Evolutionary conservation across 371 early-diverging fungal genomes (phyloP), one percentile per base, ranked within the genome.

Genomic region (Syncephalastrum monosporum): DNA sequence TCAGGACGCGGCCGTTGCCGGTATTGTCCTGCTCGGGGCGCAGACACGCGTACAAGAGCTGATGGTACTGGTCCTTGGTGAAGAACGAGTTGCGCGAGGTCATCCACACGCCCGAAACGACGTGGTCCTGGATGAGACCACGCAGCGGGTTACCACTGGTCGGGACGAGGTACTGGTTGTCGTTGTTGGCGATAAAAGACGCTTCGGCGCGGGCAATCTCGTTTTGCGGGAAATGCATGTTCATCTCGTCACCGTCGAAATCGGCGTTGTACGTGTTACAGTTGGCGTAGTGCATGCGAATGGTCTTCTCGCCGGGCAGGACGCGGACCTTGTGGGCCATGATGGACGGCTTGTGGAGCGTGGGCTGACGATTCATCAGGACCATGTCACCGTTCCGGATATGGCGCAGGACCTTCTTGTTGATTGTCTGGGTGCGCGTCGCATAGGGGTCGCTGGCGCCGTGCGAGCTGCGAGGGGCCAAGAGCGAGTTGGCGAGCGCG

Each of bases 211-310:
- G 86, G 13, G 97, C 96, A 50, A 94, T 79, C 75, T 97, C 94
- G 74, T 92, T 94, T 79, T 99, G 99, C 38, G 99, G 99, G 69
- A 99, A 99, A 80, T 99, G 99, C 63, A 98, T 89, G 78, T 99
- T 99, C 99, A 99, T 99, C 79, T 99, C 99, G 80, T 99, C 99
- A 70, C 99, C 99, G 77, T 99, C 99, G 80, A 99, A 99, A 87
- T 99, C 99, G 57, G 99, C 99, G 74, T 98, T 98, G 69, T 95
- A 96, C 7, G 96, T 91, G 71, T 97, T 97, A 80, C 96, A 95
- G 74, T 89, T 92, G 50, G 98, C 97, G 74, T 99, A 99, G 81
- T 99, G 99, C 96, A 99, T 95, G 49, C 99, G 91, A 74, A 99
- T 93, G 4, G 99, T 99, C 64, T 95, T 98, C 71, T 99, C 99